phyloP scores from a whole-genome alignment of 371 early-diverging fungal genomes.

The Sporodiniella umbellata region DNA sequence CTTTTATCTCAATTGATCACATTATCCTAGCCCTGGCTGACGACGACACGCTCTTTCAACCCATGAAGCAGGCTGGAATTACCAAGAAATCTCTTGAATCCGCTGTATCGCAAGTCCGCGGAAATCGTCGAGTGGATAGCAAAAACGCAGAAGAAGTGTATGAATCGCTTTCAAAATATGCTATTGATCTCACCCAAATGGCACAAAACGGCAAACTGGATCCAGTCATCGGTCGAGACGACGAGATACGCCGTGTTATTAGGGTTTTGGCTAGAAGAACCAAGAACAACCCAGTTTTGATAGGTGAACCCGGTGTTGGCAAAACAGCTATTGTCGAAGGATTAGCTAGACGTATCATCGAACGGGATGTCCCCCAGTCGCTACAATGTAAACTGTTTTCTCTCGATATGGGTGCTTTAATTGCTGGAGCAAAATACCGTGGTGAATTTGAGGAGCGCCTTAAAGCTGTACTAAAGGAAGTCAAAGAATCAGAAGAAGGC shows the following conservation, averaged over 20 bases:
- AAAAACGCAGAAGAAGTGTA: conserved; percentile 84
- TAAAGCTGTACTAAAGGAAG: conserved; percentile 95
- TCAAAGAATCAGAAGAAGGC: conserved; percentile 84
- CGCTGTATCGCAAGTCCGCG: conserved; percentile 81
- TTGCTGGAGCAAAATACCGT: conserved; percentile 88
- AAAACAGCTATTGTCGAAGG: conserved; percentile 97
- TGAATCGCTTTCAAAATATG: conserved; percentile 90
- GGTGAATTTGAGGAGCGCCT: conserved; percentile 99
- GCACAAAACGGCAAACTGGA: conserved; percentile 76
- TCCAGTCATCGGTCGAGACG: conserved; percentile 89
- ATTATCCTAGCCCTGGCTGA: conserved; percentile 80
- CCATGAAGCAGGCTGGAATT: conserved; percentile 69
- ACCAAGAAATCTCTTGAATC: conserved; percentile 70
- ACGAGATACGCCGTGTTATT: conserved; percentile 81
- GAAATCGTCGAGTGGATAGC: conserved; percentile 80
- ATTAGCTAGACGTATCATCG: conserved; percentile 94
- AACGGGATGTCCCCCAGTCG: conserved; percentile 90
- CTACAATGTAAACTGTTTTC: conserved; percentile 86
- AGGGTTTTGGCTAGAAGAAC: conserved; percentile 80
- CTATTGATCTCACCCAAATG: conserved; percentile 83
- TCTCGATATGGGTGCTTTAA: conserved; percentile 95
- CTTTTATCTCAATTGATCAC: conserved; percentile 87
- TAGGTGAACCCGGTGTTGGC: conserved; percentile 91
- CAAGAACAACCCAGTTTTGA: conserved; percentile 89
- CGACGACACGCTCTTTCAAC: conserved; percentile 54